These are phyloP conservation scores for Cucumis melo DNA, from an alignment of 306 rosid species.

Conservation along the genomic window DNA sequence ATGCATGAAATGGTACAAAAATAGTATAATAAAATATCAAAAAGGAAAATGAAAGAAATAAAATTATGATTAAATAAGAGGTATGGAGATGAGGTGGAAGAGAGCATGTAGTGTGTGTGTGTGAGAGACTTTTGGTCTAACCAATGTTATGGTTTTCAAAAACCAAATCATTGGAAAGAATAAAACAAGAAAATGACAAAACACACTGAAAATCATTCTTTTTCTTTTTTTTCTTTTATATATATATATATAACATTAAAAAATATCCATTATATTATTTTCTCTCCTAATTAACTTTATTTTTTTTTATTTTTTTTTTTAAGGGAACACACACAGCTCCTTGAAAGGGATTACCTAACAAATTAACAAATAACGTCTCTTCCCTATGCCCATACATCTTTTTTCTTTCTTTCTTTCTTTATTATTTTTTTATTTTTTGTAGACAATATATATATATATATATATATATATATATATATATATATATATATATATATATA, in stretches of 20 bases:
- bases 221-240: too few relatives aligned
- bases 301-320: too few relatives aligned
- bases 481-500: too few relatives aligned
- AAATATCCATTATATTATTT: not conserved
- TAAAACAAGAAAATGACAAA: conserved; percentile 78
- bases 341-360: not conserved
- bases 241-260: too few relatives aligned
- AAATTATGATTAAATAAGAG: conserved; percentile 12
- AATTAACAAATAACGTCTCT: not conserved
- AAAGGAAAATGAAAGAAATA: not conserved
- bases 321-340: not conserved
- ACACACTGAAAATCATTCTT: not conserved
- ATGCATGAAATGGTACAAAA: not conserved
- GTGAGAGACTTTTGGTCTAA: conserved; percentile 36
- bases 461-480: too few relatives aligned
- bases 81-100: conserved; percentile 46
- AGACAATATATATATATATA: too few relatives aligned
- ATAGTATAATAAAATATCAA: not conserved
- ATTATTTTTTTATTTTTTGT: too few relatives aligned
- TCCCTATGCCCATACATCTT: not conserved
- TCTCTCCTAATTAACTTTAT: too few relatives aligned
- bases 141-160: conserved; percentile 46
- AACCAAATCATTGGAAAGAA: conserved; percentile 52
- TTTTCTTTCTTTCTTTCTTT: too few relatives aligned
- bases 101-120: conserved; percentile 15